A percentile compares a stretch with the other conserved stretches of the same genome.
These are phyloP conservation scores for Sarocladium kiliense DNA, from an alignment of 2,329 filamentous ascomycete genomes.

Conservation along the genomic window DNA sequence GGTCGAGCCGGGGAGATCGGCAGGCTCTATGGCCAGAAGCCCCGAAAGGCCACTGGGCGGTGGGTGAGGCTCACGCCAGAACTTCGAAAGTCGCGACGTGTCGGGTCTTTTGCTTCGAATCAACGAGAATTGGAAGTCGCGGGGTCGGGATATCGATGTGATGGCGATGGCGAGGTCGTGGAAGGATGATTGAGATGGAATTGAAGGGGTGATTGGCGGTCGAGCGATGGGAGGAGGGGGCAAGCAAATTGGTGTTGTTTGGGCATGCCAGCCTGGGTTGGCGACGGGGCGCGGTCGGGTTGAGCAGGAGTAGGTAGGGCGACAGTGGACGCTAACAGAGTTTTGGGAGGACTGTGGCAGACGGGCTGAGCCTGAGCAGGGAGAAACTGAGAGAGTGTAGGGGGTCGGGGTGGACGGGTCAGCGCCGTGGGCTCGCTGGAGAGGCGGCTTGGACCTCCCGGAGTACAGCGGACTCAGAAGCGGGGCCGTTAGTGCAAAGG, in stretches of 20 bases:
- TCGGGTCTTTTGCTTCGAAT: not conserved
- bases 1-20: not conserved
- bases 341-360: not conserved
- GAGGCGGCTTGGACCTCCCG: not conserved
- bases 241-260: slow-evolving; percentile 7
- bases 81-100: not conserved
- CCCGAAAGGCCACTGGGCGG: slow-evolving; percentile 5
- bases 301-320: not conserved
- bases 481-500: slow-evolving; percentile 7
- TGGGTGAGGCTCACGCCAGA: not conserved
- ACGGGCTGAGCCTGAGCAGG: not conserved
- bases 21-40: slow-evolving; percentile 3
- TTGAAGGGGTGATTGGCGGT: slow-evolving; percentile 7
- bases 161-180: not conserved
- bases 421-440: not conserved
- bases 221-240: not conserved
- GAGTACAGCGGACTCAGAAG: not conserved
- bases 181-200: slow-evolving; percentile 1
- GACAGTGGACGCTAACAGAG: slow-evolving; percentile 8
- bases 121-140: not conserved
- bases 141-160: not conserved
- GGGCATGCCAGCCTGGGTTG: not conserved
- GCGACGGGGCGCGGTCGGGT: not conserved
- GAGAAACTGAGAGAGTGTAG: not conserved
- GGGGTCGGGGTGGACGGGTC: too few relatives aligned